Percentiles rank a stretch among this genome's conserved stretches.
Evolutionary conservation across 2,329 filamentous ascomycete genomes (phyloP).

Genomic region (Venturia oleaginea): DNA sequence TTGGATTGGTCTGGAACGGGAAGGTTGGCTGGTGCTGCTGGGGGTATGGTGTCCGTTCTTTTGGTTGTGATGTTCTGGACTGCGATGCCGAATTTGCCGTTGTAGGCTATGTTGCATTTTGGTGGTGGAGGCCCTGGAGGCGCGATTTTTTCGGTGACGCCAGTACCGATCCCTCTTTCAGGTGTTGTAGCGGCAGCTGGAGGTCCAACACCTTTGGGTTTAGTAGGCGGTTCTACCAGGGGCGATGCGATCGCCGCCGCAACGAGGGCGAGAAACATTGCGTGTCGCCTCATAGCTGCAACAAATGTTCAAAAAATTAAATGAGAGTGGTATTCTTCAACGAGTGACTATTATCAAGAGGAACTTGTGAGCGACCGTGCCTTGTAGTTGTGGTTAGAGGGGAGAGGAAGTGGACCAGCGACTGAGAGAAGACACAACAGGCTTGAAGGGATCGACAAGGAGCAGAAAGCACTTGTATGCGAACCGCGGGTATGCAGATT

Average conservation of each 20-base stretch:
- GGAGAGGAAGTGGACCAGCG: background rate
- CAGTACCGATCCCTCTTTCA: background rate
- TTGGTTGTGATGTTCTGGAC: background rate
- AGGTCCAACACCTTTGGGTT: background rate
- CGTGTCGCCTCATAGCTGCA: conserved; percentile 1
- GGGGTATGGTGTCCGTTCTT: background rate
- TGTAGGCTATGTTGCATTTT: background rate
- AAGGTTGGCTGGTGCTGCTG: background rate
- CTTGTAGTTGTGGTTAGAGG: background rate
- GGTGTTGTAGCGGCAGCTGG: background rate
- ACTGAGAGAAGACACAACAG: background rate
- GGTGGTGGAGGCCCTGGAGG: background rate
- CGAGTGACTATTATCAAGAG: background rate
- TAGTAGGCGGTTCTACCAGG: background rate
- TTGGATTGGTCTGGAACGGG: background rate
- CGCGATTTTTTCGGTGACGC: conserved; percentile 5
- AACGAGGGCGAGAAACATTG: background rate
- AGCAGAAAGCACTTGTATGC: conserved; percentile 1
- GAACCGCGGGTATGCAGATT: background rate
- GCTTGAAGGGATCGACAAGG: background rate
- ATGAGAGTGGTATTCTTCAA: conserved; percentile 4
- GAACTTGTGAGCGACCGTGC: background rate
- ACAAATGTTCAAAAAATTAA: background rate
- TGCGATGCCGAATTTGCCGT: conserved; percentile 8
- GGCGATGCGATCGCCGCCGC: background rate